These are phyloP conservation scores for Nakataea oryzae DNA, from an alignment of 2,329 filamentous ascomycete species.

Conservation along the genomic window DNA sequence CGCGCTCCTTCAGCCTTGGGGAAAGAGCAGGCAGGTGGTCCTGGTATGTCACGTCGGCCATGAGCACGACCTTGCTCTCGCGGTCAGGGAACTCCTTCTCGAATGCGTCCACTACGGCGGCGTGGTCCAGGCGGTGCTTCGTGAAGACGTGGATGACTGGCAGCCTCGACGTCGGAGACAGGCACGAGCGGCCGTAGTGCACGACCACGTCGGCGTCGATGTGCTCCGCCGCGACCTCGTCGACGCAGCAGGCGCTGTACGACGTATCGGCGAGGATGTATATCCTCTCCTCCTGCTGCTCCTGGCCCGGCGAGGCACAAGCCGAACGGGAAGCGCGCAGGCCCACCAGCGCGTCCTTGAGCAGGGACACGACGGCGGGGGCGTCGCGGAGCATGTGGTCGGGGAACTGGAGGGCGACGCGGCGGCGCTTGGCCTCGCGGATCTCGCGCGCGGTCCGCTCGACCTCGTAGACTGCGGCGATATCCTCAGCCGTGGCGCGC, in stretches of 20 bases:
- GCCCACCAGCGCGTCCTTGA: conserved; percentile 28
- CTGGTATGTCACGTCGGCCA: conserved; percentile 84
- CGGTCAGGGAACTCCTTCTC: conserved; percentile 56
- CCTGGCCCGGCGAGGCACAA: too few species aligned
- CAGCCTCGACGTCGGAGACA: conserved; percentile 79
- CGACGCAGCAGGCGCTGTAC: conserved; percentile 93
- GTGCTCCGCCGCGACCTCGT: conserved; percentile 93
- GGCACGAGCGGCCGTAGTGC: conserved; percentile 85
- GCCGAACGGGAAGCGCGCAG: too few species aligned
- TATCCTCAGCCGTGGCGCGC: conserved; percentile 49
- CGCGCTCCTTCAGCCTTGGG: conserved; percentile 40
- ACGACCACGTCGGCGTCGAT: conserved; percentile 83
- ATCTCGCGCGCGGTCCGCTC: conserved; percentile 70
- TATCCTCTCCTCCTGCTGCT: conserved; percentile 29
- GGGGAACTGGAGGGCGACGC: conserved; percentile 89
- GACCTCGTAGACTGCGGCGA: conserved; percentile 75
- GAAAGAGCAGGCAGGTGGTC: conserved; percentile 57
- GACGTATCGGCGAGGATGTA: conserved; percentile 92
- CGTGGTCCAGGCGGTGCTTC: conserved; percentile 53
- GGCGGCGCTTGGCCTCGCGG: conserved; percentile 55
- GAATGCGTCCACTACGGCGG: conserved; percentile 49
- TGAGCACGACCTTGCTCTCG: conserved; percentile 61
- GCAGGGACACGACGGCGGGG: conserved; percentile 61
- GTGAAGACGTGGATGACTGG: conserved; percentile 92
- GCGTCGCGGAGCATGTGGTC: conserved; percentile 87